Base-by-base conservation (phyloP, 2,329 filamentous ascomycete species). In the Pseudogymnoascus sp. region DNA sequence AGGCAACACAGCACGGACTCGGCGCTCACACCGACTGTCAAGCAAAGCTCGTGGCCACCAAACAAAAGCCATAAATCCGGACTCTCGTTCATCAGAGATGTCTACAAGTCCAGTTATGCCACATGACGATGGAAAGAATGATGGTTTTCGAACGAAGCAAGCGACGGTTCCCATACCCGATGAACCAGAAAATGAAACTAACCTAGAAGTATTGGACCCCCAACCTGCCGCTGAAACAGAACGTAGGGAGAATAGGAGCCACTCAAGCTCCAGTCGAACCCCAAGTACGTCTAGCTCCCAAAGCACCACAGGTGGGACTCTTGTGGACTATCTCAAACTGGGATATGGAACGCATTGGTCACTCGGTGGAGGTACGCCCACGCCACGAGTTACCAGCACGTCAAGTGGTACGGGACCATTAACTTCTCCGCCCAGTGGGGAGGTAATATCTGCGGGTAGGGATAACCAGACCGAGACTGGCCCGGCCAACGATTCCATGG, bases 1-100 rank as follows among this genome's bases (percentile, higher is more conserved):
- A 59, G 88, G 95, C 34, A 91, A 90, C 65, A 88, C 90, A 12
- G 82, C 81, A 1, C 86, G 88, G 1, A 79, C 80, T 61, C 81
- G 87, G 19, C 63, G 64, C 19, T 2, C 26, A 26, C 37, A 33
- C 18, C 26, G 21, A 57, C 18, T 30, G 3, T 33, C 26, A 52
- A 33, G 26, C 45, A 52, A 52, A 30, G 9, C 45, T 52, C 26
- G 72, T 74, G 52, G 13, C n/a, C 30, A 18, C 10, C 15, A 12
- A 23, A 21, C 55, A 23, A 18, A 57, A 18, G 12, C 55, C 30
- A 52, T n/a, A 19, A 30, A 52, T 5, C 5, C 45, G 10, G 45
- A 19, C 15, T 52, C 45, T 33, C 45, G 45, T 19, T 52, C 15
- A 52, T 52, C 45, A 33, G 45, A 5, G 26, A 52, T 19, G 15